A percentile compares a stretch with the other conserved stretches of the same genome.
Conservation (phyloP, 2,329 filamentous ascomycete genomes). For the Sporothrix euskadiensis region DNA sequence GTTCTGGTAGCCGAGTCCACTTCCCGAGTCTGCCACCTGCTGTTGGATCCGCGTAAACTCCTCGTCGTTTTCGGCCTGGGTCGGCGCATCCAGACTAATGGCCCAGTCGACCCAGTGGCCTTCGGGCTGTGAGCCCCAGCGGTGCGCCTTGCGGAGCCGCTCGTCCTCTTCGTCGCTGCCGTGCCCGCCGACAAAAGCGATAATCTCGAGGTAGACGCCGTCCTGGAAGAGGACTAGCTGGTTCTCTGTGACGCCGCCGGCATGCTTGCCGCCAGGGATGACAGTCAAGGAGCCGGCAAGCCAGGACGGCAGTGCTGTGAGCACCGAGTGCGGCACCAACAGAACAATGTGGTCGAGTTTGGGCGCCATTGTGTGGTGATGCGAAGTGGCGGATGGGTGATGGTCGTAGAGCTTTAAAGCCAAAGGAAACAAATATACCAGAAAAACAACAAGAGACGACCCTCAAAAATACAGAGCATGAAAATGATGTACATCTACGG, state of each 20-base stretch:
- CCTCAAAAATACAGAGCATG: too few species aligned
- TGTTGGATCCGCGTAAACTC: slow-evolving; percentile 45
- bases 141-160: slow-evolving; percentile 49
- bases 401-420: too few species aligned
- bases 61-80: slow-evolving; percentile 30
- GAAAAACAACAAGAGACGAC: too few species aligned
- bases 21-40: slow-evolving; percentile 39
- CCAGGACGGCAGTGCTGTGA: slow-evolving; percentile 51
- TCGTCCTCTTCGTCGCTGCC: slow-evolving; percentile 40
- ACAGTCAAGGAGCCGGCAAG: slow-evolving; percentile 58
- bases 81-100: slow-evolving; percentile 45
- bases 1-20: slow-evolving; percentile 49
- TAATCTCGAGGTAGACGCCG: slow-evolving; percentile 66
- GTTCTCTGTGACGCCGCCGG: slow-evolving; percentile 62
- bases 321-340: slow-evolving; percentile 55
- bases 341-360: slow-evolving; percentile 65
- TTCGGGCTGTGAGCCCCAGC: slow-evolving; percentile 57
- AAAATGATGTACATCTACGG: too few species aligned
- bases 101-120: slow-evolving; percentile 62
- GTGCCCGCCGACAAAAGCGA: slow-evolving; percentile 56
- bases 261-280: slow-evolving; percentile 61
- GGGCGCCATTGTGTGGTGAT: slow-evolving; percentile 32
- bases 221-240: slow-evolving; percentile 63
- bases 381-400: not conserved
- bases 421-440: not conserved